These are phyloP conservation scores for Xerocomus cyaneibrunnescens DNA, from an alignment of 1,284 basidiomycete species.

Conservation along the genomic window DNA sequence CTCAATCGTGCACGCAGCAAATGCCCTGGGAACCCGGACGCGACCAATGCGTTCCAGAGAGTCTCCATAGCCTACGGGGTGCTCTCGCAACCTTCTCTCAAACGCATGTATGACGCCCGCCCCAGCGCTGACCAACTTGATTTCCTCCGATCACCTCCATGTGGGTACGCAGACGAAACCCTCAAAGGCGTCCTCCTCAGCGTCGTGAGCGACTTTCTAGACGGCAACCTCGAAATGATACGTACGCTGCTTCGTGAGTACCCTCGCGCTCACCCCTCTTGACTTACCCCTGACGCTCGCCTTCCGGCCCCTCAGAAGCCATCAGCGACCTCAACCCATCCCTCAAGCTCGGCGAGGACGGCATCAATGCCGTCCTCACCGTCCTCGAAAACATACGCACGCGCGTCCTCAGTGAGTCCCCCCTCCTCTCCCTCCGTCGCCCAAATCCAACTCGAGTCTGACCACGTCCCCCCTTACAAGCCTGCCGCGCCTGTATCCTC, in stretches of 20 bases:
- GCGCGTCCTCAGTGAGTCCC: slow-evolving; percentile 59
- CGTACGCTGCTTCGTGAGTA: slow-evolving; percentile 69
- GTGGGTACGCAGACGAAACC: slow-evolving; percentile 68
- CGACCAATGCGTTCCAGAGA: slow-evolving; percentile 83
- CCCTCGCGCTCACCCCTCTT: background rate
- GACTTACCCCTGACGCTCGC: background rate
- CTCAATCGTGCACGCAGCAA: slow-evolving; percentile 50
- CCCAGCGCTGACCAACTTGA: slow-evolving; percentile 49
- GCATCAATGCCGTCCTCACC: slow-evolving; percentile 63
- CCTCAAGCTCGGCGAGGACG: slow-evolving; percentile 67
- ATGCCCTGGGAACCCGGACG: slow-evolving; percentile 73
- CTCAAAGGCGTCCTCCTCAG: slow-evolving; percentile 71
- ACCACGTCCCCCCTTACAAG: slow-evolving; percentile 37
- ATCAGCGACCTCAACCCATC: slow-evolving; percentile 73
- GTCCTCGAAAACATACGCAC: slow-evolving; percentile 64
- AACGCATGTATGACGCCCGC: slow-evolving; percentile 67
- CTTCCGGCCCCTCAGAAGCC: slow-evolving; percentile 46
- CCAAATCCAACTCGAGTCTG: background rate
- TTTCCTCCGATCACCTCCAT: slow-evolving; percentile 51
- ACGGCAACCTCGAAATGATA: slow-evolving; percentile 82
- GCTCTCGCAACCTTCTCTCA: slow-evolving; percentile 68
- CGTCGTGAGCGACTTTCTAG: slow-evolving; percentile 78
- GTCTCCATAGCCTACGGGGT: slow-evolving; percentile 82
- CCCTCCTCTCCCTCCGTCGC: background rate
- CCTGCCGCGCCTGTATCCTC: slow-evolving; percentile 76